Base-by-base conservation (phyloP, 495 filamentous ascomycete species). In the Ramalina intermedia region DNA sequence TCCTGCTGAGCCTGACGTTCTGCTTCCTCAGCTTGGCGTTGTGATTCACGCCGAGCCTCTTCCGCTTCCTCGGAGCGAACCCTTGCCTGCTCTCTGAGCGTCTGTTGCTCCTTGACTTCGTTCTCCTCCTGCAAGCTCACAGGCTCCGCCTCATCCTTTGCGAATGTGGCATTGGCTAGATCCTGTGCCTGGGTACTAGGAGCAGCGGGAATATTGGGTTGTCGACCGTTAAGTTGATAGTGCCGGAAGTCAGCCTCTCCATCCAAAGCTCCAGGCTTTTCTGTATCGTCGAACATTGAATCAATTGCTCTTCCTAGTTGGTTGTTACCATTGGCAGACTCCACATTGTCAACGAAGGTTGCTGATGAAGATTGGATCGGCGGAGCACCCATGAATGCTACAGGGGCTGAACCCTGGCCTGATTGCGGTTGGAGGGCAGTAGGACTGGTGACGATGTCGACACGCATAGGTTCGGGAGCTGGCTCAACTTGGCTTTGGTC, bases 101-200 rank as follows among this genome's bases (percentile, higher is more conserved):
- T 69, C 55, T 64, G 60, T 18, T 65, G 65, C 16, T 68, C 67
- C 59, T 65, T 59, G 53, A 62, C 50, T 50, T 67, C 59, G 41
- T 44, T 44, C 4, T 36, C 26, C 26, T 47, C 26, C 56, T 67
- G 59, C 52, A 61, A 62, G 37, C 59, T 55, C 27, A 68, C 61
- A 3, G 64, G 62, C 41, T 55, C 53, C n/a, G 63, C 43, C 43
- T 58, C 59, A 17, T 53, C 51, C 14, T 55, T 43, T 49, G 56
- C 36, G 45, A 44, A 43, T 47, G 53, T 45, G 46, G 23, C 36
- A 17, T n/a, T 21, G 21, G 42, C 47, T 7, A 20, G 23, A n/a
- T 49, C 38, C 0, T 17, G n/a, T 23, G 13, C 3, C 29, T 11
- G 29, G 8, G 12, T 33, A 33, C 12, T 8, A 33, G 29, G 3